These are phyloP conservation scores for Linnemannia elongata DNA, from an alignment of 192 early-diverging fungal species.

Conservation along the genomic window DNA sequence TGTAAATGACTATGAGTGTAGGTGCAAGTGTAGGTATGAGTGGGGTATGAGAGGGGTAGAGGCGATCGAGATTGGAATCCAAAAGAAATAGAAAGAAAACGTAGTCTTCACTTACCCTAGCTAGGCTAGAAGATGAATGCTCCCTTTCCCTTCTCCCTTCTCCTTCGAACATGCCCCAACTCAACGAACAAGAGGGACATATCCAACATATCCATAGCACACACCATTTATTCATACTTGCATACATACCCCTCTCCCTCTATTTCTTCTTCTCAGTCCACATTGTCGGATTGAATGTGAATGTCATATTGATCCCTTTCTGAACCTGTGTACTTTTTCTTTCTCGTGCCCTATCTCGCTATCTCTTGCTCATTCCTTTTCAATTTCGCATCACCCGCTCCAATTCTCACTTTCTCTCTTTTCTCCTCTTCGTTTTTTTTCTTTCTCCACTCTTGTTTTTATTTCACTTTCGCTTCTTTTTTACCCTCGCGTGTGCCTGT, in stretches of 20 bases:
- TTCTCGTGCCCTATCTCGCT: not conserved
- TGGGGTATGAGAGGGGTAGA: not conserved
- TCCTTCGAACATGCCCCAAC: not conserved
- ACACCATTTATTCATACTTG: not conserved
- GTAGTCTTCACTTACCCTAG: slow-evolving; percentile 26
- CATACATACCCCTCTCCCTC: not conserved
- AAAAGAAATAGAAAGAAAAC: not conserved
- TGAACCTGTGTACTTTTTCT: not conserved
- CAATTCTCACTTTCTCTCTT: not conserved
- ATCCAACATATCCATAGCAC: not conserved
- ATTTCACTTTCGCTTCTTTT: not conserved
- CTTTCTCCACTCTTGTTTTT: not conserved
- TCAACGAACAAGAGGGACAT: not conserved
- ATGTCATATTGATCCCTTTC: not conserved
- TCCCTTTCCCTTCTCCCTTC: not conserved
- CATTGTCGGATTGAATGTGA: slow-evolving; percentile 31
- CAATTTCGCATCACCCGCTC: not conserved
- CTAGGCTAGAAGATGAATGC: slow-evolving; percentile 20
- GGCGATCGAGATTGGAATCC: slow-evolving; percentile 33
- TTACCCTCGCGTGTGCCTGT: not conserved
- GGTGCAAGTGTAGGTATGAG: not conserved
- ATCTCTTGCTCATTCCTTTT: not conserved
- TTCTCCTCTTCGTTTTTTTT: not conserved
- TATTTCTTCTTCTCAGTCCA: not conserved
- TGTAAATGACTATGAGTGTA: not conserved